A percentile compares a stretch with the other conserved stretches of the same genome.
phyloP scores from a whole-genome alignment of 495 filamentous ascomycete species.

The Pseudoneurospora amorphoporcata region DNA sequence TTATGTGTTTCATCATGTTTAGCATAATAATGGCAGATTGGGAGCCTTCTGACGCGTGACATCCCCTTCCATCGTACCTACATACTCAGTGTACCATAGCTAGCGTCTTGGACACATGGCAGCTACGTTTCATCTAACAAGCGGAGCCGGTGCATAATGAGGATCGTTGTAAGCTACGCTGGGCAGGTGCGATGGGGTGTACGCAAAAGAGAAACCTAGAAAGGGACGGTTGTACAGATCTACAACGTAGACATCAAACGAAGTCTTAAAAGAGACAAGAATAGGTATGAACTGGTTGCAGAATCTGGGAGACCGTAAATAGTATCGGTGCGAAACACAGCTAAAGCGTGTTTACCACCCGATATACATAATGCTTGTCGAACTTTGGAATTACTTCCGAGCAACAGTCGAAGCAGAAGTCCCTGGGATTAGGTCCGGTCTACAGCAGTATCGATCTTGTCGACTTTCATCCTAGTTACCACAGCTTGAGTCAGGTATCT shows the following conservation, averaged over 20 bases:
- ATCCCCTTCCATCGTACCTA: too few species aligned
- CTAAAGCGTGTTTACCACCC: background rate
- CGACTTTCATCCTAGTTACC: background rate
- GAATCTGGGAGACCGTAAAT: background rate
- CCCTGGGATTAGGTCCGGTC: background rate
- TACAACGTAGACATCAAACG: background rate
- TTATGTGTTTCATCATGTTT: too few species aligned
- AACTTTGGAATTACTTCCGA: background rate
- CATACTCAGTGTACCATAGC: too few species aligned
- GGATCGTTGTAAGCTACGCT: too few species aligned
- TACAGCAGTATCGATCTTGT: background rate
- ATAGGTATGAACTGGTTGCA: background rate
- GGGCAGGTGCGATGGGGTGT: too few species aligned
- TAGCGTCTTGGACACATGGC: too few species aligned
- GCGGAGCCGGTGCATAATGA: too few species aligned
- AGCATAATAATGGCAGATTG: too few species aligned
- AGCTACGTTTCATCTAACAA: too few species aligned
- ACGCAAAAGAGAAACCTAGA: background rate
- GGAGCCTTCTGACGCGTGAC: too few species aligned
- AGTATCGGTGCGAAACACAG: background rate
- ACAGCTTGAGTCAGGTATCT: background rate
- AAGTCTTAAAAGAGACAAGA: background rate
- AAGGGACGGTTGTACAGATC: background rate
- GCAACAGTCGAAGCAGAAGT: background rate
- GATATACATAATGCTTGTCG: background rate